Conservation (phyloP, 306 rosid genomes). For the Quillaja saponaria region DNA sequence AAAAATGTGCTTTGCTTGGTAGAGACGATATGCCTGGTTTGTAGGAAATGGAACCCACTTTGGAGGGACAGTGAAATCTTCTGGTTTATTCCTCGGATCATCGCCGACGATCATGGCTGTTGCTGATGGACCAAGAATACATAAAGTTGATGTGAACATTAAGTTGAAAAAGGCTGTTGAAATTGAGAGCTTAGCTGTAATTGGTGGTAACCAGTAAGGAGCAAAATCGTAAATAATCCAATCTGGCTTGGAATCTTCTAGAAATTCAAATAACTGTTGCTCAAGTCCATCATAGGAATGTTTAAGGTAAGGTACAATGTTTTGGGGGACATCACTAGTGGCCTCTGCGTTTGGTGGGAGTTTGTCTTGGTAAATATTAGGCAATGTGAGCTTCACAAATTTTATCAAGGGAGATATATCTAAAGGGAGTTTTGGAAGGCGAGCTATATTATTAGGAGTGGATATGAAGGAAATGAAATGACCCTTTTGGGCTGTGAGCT, state of each 20-base stretch:
- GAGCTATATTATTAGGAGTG: slow-evolving; percentile 46
- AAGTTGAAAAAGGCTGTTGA: slow-evolving; percentile 27
- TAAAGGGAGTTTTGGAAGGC: slow-evolving; percentile 38
- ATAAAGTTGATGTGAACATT: slow-evolving; percentile 10
- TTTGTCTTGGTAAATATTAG: neutral
- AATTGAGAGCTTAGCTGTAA: slow-evolving; percentile 20
- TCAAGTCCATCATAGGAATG: slow-evolving; percentile 19
- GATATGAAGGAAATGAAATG: slow-evolving; percentile 47
- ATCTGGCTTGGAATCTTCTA: slow-evolving; percentile 29
- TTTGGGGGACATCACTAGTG: slow-evolving; percentile 31
- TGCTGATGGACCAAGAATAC: slow-evolving; percentile 1
- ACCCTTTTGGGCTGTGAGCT: slow-evolving; percentile 42
- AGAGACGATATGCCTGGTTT: too few species aligned
- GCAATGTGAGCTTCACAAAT: slow-evolving; percentile 37
- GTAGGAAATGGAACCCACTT: too few species aligned
- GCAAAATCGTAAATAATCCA: slow-evolving; percentile 39
- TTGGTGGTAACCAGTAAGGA: slow-evolving; percentile 30
- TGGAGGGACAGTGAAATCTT: too few species aligned
- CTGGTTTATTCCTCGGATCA: too few species aligned
- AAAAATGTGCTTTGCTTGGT: too few species aligned
- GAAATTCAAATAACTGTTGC: slow-evolving; percentile 16
- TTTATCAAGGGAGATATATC: slow-evolving; percentile 15
- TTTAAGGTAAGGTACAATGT: slow-evolving; percentile 31
- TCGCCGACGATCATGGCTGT: too few species aligned
- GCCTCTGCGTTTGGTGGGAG: slow-evolving; percentile 45